Percentiles rank a stretch among this genome's conserved stretches.
Conservation (phyloP, 2,329 filamentous ascomycete species). For the Albophoma yamanashiensis region DNA sequence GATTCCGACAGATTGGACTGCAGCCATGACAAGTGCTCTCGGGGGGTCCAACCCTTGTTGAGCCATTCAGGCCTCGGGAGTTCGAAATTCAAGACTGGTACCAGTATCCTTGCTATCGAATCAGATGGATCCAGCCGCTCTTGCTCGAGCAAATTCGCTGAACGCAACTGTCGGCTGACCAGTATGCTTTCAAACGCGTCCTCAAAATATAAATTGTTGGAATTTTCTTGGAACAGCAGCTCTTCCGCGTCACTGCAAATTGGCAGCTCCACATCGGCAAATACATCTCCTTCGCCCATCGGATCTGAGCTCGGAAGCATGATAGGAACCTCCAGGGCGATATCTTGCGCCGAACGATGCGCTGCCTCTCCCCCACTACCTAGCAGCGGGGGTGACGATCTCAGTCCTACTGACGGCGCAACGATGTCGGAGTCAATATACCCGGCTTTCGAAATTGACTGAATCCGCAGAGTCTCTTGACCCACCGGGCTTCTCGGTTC, state of each 20-base stretch:
- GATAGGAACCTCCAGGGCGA: slow-evolving; percentile 14
- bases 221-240: background rate
- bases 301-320: slow-evolving; percentile 8
- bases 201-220: slow-evolving; percentile 9
- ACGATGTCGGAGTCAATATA: slow-evolving; percentile 11
- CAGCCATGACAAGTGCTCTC: slow-evolving; percentile 16
- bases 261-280: background rate
- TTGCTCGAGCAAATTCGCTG: slow-evolving; percentile 10
- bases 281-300: background rate
- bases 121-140: slow-evolving; percentile 16
- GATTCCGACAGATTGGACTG: background rate
- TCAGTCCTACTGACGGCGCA: slow-evolving; percentile 4
- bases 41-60: slow-evolving; percentile 4
- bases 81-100: slow-evolving; percentile 17
- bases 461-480: background rate
- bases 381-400: slow-evolving; percentile 5
- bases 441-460: slow-evolving; percentile 3
- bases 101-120: slow-evolving; percentile 14
- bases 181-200: slow-evolving; percentile 13
- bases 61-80: slow-evolving; percentile 14
- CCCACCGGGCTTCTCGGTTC: slow-evolving; percentile 17
- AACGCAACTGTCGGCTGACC: slow-evolving; percentile 4
- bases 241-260: background rate
- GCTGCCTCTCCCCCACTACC: background rate
- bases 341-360: background rate